Percentiles rank a stretch among this genome's conserved stretches.
Evolutionary conservation across 78 protist species (phyloP).

Genomic region (Parvularia atlantis): DNA sequence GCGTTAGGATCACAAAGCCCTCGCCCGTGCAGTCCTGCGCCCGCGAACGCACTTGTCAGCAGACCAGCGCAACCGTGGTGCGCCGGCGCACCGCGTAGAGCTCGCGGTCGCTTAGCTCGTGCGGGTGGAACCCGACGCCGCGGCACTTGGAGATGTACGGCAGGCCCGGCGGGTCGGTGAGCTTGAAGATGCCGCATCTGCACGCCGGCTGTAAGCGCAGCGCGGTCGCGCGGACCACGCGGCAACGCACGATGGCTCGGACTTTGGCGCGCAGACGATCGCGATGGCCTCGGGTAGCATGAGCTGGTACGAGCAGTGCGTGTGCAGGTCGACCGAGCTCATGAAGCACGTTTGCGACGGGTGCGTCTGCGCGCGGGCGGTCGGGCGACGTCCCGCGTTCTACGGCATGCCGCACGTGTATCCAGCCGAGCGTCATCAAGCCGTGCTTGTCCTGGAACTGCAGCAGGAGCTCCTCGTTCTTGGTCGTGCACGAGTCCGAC

Average conservation of each 20-base stretch:
- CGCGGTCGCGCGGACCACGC: too few species aligned
- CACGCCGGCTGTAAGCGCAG: too few species aligned
- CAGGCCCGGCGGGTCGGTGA: constrained; percentile 2
- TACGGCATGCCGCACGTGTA: constrained; percentile 17
- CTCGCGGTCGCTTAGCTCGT: too few species aligned
- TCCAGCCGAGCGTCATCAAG: constrained; percentile 65
- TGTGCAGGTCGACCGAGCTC: constrained; percentile 61
- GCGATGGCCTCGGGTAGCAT: constrained; percentile 61
- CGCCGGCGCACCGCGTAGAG: too few species aligned
- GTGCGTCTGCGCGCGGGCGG: constrained; percentile 23
- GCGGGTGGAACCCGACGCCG: neutral
- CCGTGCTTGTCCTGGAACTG: constrained; percentile 40
- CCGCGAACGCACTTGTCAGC: too few species aligned
- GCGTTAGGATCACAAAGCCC: too few species aligned
- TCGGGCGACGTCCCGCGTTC: neutral
- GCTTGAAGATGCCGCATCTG: neutral
- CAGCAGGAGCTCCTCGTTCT: constrained; percentile 50
- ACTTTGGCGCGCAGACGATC: constrained; percentile 48
- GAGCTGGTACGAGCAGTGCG: constrained; percentile 58
- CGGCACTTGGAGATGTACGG: neutral
- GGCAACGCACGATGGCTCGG: constrained; percentile 2
- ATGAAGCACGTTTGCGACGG: constrained; percentile 61
- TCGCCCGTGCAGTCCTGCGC: too few species aligned
- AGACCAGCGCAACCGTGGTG: too few species aligned
- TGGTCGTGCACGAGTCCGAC: constrained; percentile 45